Evolutionary conservation across 2,329 filamentous ascomycete species (phyloP).

Genomic region (Thelonectria blattea): DNA sequence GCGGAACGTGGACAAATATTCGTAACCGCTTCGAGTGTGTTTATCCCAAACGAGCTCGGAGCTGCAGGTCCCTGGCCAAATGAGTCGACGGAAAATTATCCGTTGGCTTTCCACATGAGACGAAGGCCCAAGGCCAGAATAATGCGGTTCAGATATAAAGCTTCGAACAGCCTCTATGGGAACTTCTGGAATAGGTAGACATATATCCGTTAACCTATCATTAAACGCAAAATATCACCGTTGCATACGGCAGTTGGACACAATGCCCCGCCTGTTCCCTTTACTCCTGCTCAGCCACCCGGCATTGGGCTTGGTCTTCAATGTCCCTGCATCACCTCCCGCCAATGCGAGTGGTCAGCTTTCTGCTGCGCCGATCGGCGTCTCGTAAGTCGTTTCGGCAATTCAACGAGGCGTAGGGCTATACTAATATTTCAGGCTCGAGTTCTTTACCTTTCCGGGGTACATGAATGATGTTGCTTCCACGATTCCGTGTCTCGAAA

Average conservation of each 20-base stretch:
- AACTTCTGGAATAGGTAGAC: neutral
- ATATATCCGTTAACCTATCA: neutral
- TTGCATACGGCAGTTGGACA: neutral
- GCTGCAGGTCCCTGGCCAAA: neutral
- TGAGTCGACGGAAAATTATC: neutral
- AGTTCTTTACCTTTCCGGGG: conserved; percentile 62
- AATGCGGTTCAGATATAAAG: neutral
- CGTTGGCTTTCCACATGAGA: neutral
- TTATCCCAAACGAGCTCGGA: conserved; percentile 5
- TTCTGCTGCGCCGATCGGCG: conserved; percentile 50
- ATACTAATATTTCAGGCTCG: conserved; percentile 45
- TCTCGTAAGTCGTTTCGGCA: conserved; percentile 47
- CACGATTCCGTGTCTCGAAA: conserved; percentile 57
- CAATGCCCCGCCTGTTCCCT: conserved; percentile 10
- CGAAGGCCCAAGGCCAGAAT: too few species aligned
- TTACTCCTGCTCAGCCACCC: conserved; percentile 9
- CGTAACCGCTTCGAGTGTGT: neutral
- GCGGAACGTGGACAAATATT: neutral
- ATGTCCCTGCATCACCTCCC: conserved; percentile 43
- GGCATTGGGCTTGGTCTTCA: conserved; percentile 41
- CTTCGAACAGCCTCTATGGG: neutral
- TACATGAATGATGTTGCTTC: conserved; percentile 59
- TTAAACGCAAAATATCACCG: too few species aligned
- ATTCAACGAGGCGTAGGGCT: neutral
- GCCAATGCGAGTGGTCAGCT: conserved; percentile 40